Evolutionary conservation across 148 eudicot genomes (phyloP).

Genomic region (Vaccinium macrocarpon): DNA sequence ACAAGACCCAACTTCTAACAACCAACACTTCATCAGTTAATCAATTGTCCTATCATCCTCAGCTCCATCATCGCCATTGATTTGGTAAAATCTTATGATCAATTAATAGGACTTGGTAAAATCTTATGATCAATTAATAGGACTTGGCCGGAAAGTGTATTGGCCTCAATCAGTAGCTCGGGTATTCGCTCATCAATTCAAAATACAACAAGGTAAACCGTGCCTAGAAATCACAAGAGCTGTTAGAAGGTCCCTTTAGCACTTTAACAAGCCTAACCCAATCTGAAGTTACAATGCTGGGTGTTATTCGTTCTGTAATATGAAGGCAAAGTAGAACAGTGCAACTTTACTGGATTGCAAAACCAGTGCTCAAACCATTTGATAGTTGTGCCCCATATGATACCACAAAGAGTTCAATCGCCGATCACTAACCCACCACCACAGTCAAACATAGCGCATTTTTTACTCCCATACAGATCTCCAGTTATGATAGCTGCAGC

Average conservation of each 20-base stretch:
- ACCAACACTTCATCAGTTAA: not conserved
- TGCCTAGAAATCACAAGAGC: not conserved
- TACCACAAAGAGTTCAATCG: not conserved
- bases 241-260: conserved; percentile 1
- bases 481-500: not conserved
- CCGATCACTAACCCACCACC: not conserved
- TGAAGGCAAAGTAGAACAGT: not conserved
- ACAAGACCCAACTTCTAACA: not conserved
- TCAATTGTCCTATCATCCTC: not conserved
- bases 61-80: not conserved
- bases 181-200: not conserved
- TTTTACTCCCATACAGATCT: not conserved
- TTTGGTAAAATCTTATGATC: not conserved
- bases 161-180: not conserved
- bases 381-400: not conserved
- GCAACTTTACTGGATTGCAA: not conserved
- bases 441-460: not conserved
- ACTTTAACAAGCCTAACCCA: not conserved
- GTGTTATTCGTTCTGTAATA: too few species aligned
- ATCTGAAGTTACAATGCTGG: not conserved
- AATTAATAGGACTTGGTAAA: too few species aligned
- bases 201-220: not conserved
- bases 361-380: not conserved
- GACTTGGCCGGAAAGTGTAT: not conserved
- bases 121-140: not conserved